Percentiles rank a stretch among this genome's conserved stretches.
Evolutionary conservation across 192 early-diverging fungal species (phyloP).

Genomic region (Rhizoclosmatium sp.): DNA sequence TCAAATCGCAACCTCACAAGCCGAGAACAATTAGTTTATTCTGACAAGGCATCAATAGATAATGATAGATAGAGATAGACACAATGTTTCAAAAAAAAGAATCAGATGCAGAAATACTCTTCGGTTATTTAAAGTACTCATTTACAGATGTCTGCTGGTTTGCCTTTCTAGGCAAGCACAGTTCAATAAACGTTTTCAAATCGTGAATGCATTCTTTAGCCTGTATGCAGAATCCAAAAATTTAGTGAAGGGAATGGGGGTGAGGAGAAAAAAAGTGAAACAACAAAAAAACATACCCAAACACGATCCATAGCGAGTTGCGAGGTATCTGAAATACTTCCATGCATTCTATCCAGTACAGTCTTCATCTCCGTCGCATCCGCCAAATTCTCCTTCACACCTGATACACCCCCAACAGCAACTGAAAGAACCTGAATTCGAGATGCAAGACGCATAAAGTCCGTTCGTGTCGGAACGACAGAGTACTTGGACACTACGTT

Average conservation of each 20-base stretch:
- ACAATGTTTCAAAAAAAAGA: not conserved
- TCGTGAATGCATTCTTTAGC: constrained; percentile 32
- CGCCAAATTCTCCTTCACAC: not conserved
- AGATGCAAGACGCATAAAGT: constrained; percentile 7
- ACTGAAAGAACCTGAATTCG: constrained; percentile 23
- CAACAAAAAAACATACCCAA: constrained; percentile 7
- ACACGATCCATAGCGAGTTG: constrained; percentile 1
- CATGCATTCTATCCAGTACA: constrained; percentile 14
- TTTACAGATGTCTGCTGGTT: constrained; percentile 7
- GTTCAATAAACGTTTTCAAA: constrained; percentile 32
- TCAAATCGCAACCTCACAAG: not conserved
- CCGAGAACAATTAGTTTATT: no score
- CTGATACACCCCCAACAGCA: constrained; percentile 12
- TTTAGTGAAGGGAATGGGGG: not conserved
- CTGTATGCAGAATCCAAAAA: not conserved
- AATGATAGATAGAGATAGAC: no score
- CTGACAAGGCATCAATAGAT: no score
- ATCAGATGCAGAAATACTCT: not conserved
- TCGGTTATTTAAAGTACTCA: not conserved
- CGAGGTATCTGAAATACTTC: constrained; percentile 9
- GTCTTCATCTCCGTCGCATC: not conserved
- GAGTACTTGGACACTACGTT: constrained; percentile 11
- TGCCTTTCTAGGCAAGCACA: constrained; percentile 10
- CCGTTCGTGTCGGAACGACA: constrained; percentile 9
- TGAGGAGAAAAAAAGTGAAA: not conserved